A percentile compares a stretch with the other conserved stretches of the same genome.
phyloP scores from a whole-genome alignment of 495 filamentous ascomycete species.

The Hypoxylon perforatum region DNA sequence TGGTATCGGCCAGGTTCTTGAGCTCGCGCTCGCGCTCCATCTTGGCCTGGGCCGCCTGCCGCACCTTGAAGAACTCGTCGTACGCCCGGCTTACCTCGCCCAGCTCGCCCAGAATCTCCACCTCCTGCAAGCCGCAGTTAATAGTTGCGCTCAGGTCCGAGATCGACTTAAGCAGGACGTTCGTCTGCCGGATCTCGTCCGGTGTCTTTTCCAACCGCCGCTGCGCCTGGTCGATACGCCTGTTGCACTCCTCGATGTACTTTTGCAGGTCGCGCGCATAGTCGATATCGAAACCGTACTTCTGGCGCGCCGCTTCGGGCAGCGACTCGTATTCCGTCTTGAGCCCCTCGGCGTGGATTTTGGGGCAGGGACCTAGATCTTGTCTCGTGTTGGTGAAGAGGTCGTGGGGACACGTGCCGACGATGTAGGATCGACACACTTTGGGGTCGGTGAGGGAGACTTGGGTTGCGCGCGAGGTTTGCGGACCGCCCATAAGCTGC shows the following conservation, averaged over 20 bases:
- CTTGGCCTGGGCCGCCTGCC: constrained; percentile 82
- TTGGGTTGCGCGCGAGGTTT: constrained; percentile 76
- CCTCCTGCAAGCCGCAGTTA: constrained; percentile 83
- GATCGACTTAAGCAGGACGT: constrained; percentile 89
- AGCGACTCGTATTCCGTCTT: constrained; percentile 86
- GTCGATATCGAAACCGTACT: constrained; percentile 93
- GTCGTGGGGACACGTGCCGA: constrained; percentile 95
- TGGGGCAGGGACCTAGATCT: constrained; percentile 91
- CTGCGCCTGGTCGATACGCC: constrained; percentile 90
- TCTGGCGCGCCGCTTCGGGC: constrained; percentile 72
- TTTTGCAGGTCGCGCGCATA: constrained; percentile 95
- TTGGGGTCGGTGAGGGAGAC: constrained; percentile 91
- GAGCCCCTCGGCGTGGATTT: constrained; percentile 87
- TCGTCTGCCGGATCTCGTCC: constrained; percentile 98
- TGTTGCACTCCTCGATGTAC: constrained; percentile 96
- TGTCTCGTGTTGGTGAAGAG: constrained; percentile 99
- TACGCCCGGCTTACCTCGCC: constrained; percentile 82
- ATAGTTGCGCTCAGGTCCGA: constrained; percentile 82
- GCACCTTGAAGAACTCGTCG: constrained; percentile 86
- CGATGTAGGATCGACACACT: constrained; percentile 94
- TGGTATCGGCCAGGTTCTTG: constrained; percentile 90
- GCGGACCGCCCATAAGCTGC: constrained; percentile 82
- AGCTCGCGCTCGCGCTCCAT: constrained; percentile 88
- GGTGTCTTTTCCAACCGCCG: constrained; percentile 94
- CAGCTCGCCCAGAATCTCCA: constrained; percentile 84